Evolutionary conservation across 352 stramenopile species (phyloP), one percentile per base, ranked within the genome.

Genomic region (Peronospora destructor): DNA sequence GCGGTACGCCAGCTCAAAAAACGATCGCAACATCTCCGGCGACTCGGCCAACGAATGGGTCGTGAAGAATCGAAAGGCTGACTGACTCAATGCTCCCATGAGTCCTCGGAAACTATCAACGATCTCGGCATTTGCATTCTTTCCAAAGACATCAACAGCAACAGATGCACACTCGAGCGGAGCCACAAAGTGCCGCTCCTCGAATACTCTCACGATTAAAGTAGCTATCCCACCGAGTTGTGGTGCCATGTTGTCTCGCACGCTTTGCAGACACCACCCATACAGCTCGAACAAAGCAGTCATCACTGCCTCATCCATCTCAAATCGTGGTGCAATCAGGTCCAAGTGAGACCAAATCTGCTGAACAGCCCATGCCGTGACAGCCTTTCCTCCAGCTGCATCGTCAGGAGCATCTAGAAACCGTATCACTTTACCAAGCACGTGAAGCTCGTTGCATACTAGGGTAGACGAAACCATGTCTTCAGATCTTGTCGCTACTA

Each of bases 1-100:
- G 6, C 77, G 74, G 41, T 88, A 88, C 9, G 64, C 69, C 13
- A 88, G 61, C 40, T 85, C 74, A 36, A 73, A 88, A 58, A 86
- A 78, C 5, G 74, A 76, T 9, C 71, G 74, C 14, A 88, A 38
- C 19, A 88, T 69, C 12, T 86, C 73, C 1, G 74, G 74, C 5
- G 68, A 67, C 16, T 85, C 74, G 33, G 72, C 61, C n/a, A 87
- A 49, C 3, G 72, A 76, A 45, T 77, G 69, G 0, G 59, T 66
- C 28, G 59, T 84, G 48, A 87, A 87, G 40, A 83, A 74, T 25
- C 76, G 69, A 39, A 87, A 87, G 13, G 76, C 56, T 12, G 73
- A 73, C 36, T 68, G 73, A 37, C 76, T 87, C 25, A 87, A 49
- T 26, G 73, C 61, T 6, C 67, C 68, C 61, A 85, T 75, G 16